Conservation (phyloP, 306 rosid species). For the Prunus kanzakura region DNA sequence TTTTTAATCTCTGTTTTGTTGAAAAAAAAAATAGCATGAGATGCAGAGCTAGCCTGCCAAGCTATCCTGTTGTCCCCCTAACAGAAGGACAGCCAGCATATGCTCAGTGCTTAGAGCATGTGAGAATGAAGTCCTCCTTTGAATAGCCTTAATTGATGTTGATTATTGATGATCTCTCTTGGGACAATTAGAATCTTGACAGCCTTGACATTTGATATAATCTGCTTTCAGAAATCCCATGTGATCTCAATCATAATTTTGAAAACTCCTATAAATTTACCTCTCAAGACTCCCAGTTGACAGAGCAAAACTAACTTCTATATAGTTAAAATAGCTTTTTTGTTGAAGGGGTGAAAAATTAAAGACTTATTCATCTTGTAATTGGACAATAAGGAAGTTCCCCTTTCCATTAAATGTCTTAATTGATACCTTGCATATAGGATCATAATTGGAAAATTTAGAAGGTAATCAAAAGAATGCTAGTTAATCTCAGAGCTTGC, state of each 20-base stretch:
- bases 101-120: constrained; percentile 15
- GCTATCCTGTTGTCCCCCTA: constrained; percentile 8
- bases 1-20: background rate
- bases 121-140: constrained; percentile 9
- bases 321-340: background rate
- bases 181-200: constrained; percentile 27
- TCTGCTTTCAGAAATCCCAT: constrained; percentile 3
- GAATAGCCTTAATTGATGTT: background rate
- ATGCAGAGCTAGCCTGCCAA: constrained; percentile 7
- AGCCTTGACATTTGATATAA: constrained; percentile 8
- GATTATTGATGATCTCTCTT: constrained; percentile 3
- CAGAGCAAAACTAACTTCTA: background rate
- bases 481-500: background rate
- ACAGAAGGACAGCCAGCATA: constrained; percentile 18
- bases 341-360: too few species aligned
- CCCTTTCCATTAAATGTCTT: background rate
- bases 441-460: background rate
- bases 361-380: background rate
- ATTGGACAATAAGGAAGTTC: background rate
- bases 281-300: background rate
- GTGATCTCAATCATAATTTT: background rate
- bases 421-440: background rate
- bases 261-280: background rate
- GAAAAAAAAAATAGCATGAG: background rate
- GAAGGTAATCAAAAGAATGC: background rate